These are phyloP conservation scores for Arctostaphylos glauca DNA, from an alignment of 148 eudicot genomes.

Conservation along the genomic window DNA sequence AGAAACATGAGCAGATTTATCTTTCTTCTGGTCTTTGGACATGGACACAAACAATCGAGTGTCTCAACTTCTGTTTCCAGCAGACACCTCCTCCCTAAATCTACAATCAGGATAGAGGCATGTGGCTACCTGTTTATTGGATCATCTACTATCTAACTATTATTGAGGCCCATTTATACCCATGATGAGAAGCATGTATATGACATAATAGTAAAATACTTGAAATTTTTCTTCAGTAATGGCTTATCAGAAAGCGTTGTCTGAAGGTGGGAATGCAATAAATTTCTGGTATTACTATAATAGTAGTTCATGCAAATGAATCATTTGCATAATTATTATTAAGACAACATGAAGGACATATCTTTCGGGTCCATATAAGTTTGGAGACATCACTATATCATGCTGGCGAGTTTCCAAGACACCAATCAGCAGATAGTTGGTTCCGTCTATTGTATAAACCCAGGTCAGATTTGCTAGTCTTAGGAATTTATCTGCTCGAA, in stretches of 20 bases:
- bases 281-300: neutral
- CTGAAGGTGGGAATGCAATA: neutral
- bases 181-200: neutral
- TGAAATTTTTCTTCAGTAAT: neutral
- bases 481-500: neutral
- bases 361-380: neutral
- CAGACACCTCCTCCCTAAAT: neutral
- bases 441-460: no score
- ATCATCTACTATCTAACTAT: neutral
- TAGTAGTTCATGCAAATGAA: neutral
- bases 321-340: neutral
- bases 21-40: neutral
- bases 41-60: neutral
- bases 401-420: neutral
- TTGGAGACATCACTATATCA: neutral
- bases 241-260: neutral
- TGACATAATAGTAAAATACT: neutral
- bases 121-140: neutral
- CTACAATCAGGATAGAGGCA: neutral
- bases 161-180: no score
- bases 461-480: constrained; percentile 9
- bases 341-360: neutral
- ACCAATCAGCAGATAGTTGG: neutral
- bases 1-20: constrained; percentile 11
- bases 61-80: neutral